Base-by-base conservation (phyloP, 805 yeast genomes). In the Starmerella vitae region DNA sequence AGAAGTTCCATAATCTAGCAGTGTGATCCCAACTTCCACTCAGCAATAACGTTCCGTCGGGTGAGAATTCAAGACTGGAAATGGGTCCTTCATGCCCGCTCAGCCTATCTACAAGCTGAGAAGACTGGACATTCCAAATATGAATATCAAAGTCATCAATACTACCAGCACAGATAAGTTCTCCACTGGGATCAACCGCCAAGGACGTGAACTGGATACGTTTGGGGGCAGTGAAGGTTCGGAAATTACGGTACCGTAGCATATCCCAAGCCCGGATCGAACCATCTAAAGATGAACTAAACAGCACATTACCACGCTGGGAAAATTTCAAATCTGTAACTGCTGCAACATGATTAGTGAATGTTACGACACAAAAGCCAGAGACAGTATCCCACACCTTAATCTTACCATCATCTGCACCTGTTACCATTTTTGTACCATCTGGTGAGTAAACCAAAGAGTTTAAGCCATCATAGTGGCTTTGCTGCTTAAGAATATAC, bases 201-300 rank as follows among this genome's bases (percentile, higher is more conserved):
- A 91, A 62, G 38, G 84, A 73, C 37, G 76, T 77, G 60, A 88
- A 91, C 55, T 85, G 95, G 20, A 86, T 66, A 51, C 97, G 69
- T 48, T 77, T 78, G 3, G 94, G 75, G 0, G 96, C 91, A 0
- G 97, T 85, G 57, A 88, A 86, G 0, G 94, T 84, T 51, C 97
- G 71, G 66, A 91, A 91, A 56, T 91, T 91, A 57, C 98, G 74
- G 59, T 79, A 91, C 51, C 98, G 69, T 27, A 86, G 70, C 46
- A 91, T 65, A 66, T 91, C 98, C 94, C 94, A 91, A 0, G 98
- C 98, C 51, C 96, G 71, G 8, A 91, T 85, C 0, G 98, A 91
- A 43, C 98, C 98, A 63, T 91, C 98, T 44, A 86, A 63, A 0
- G 97, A 88, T 1, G 94, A 71, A 3, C 94, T 78, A 53, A 91